phyloP scores from a whole-genome alignment of 1,284 basidiomycete species.

The Butyriboletus regius region DNA sequence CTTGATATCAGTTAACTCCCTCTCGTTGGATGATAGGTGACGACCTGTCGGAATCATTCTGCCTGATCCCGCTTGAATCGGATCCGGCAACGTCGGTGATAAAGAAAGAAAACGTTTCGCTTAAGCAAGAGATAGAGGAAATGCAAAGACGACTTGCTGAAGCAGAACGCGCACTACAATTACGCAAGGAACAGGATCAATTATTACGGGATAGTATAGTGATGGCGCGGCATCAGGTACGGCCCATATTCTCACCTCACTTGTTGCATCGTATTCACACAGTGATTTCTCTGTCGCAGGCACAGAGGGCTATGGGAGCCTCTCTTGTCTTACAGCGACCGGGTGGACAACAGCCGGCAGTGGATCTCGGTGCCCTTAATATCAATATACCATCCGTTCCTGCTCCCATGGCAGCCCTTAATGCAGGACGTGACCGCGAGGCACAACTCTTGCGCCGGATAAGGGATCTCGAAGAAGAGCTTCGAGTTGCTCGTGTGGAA shows the following conservation, averaged over 20 bases:
- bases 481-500: conserved; percentile 55
- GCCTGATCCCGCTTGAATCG: conserved; percentile 55
- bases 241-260: not conserved
- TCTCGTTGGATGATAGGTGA: conserved; percentile 37
- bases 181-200: conserved; percentile 68
- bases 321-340: conserved; percentile 49
- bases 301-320: conserved; percentile 67
- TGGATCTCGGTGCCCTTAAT: conserved; percentile 50
- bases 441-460: conserved; percentile 56
- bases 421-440: conserved; percentile 50
- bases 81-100: conserved; percentile 46
- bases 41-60: conserved; percentile 71
- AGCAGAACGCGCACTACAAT: conserved; percentile 54
- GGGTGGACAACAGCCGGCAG: conserved; percentile 33
- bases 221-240: conserved; percentile 68
- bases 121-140: conserved; percentile 54
- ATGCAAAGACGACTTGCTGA: conserved; percentile 51
- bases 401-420: conserved; percentile 47
- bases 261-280: not conserved
- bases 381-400: conserved; percentile 46
- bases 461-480: conserved; percentile 64
- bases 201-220: conserved; percentile 71
- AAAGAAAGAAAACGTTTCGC: conserved; percentile 56
- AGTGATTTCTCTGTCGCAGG: conserved; percentile 37
- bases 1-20: not conserved